Conservation (phyloP, 352 stramenopile genomes). For the Thalassiosira hispida region DNA sequence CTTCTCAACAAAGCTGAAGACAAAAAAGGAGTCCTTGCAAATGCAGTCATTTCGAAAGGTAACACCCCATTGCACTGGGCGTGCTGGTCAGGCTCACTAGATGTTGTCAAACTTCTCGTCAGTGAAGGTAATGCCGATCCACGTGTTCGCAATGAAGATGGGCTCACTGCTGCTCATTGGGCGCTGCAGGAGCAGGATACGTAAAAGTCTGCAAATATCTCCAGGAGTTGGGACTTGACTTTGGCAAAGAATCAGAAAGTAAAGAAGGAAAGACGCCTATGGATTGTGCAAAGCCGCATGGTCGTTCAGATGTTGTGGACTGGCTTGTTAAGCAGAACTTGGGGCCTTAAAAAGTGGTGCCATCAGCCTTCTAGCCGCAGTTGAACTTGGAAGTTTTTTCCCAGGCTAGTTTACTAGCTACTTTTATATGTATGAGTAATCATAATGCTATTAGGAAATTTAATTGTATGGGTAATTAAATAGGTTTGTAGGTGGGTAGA, state of each 20-base stretch:
- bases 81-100: slow-evolving; percentile 69
- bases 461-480: too few species aligned
- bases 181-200: slow-evolving; percentile 59
- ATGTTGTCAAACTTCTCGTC: slow-evolving; percentile 71
- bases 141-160: slow-evolving; percentile 65
- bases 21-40: slow-evolving; percentile 53
- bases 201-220: slow-evolving; percentile 72
- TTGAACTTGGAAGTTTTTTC: too few species aligned
- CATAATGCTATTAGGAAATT: too few species aligned
- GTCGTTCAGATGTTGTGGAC: slow-evolving; percentile 58
- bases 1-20: slow-evolving; percentile 39
- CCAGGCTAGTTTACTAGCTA: too few species aligned
- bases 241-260: slow-evolving; percentile 53
- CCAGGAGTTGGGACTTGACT: slow-evolving; percentile 55
- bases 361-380: too few species aligned
- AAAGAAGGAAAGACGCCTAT: slow-evolving; percentile 68
- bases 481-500: too few species aligned
- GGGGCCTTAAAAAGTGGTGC: not conserved
- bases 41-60: slow-evolving; percentile 65
- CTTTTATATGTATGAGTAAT: too few species aligned
- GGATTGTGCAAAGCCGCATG: slow-evolving; percentile 69
- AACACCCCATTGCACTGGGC: slow-evolving; percentile 81
- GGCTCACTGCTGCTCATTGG: slow-evolving; percentile 73
- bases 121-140: slow-evolving; percentile 55
- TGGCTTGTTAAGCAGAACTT: slow-evolving; percentile 43